Percentiles rank a stretch among this genome's conserved stretches.
Evolutionary conservation across 345 rosid species (phyloP).

Genomic region (Salix exigua): DNA sequence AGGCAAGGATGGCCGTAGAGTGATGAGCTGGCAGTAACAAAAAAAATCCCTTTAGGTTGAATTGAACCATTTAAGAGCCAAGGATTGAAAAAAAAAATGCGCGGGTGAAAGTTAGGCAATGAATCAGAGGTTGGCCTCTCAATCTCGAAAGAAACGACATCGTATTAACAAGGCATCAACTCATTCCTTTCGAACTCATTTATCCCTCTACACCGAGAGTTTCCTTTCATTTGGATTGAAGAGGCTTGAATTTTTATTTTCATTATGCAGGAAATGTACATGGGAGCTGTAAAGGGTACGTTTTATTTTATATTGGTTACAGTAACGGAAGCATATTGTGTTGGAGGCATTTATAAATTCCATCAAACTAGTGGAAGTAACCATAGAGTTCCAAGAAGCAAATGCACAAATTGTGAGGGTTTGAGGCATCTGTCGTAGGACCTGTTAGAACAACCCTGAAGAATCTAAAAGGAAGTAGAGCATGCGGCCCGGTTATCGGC

Average conservation of each 20-base stretch:
- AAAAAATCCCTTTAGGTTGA: too few species aligned
- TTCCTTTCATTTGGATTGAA: background rate
- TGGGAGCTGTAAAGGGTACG: background rate
- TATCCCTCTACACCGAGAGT: too few species aligned
- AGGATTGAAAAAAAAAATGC: too few species aligned
- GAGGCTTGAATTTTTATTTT: background rate
- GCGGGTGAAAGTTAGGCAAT: too few species aligned
- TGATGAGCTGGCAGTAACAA: too few species aligned
- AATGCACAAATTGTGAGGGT: conserved; percentile 77
- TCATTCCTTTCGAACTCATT: too few species aligned
- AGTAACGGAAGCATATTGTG: background rate
- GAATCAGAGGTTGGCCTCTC: too few species aligned
- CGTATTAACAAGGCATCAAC: too few species aligned
- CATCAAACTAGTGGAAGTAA: conserved; percentile 44
- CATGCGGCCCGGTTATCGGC: conserved; percentile 63
- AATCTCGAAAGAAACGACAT: too few species aligned
- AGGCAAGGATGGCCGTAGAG: too few species aligned
- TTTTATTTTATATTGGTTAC: background rate
- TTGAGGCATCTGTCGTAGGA: conserved; percentile 62
- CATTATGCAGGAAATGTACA: background rate
- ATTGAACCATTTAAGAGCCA: too few species aligned
- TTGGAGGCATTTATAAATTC: background rate
- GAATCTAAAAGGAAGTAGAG: conserved; percentile 73
- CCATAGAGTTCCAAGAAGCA: conserved; percentile 94
- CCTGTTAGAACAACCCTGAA: conserved; percentile 70